Evolutionary conservation across 371 early-diverging fungal species (phyloP).

Genomic region (Mucor lusitanicus): DNA sequence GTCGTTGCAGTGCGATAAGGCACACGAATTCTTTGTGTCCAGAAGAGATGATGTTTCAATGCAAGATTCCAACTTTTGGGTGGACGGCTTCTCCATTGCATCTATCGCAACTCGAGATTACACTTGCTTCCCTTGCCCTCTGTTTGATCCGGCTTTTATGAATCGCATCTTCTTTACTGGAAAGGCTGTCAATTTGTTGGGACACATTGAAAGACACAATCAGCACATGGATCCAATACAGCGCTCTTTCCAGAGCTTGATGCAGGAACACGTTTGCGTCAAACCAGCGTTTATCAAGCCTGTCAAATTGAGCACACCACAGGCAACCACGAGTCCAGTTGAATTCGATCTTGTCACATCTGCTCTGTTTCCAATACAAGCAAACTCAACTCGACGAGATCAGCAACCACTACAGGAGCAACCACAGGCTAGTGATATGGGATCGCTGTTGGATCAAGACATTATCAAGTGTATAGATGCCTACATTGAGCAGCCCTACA

Average conservation of each 20-base stretch:
- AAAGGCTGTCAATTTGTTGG: constrained; percentile 32
- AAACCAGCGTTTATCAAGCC: constrained; percentile 7
- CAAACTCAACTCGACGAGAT: neutral
- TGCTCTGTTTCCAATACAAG: neutral
- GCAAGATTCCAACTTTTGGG: constrained; percentile 26
- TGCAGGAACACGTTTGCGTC: neutral
- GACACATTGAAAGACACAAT: constrained; percentile 7
- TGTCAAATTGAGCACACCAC: neutral
- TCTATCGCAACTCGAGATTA: neutral
- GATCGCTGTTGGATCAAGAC: constrained; percentile 21
- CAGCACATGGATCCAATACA: neutral
- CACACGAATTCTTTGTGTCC: constrained; percentile 37
- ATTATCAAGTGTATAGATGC: constrained; percentile 11
- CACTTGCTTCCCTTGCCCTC: constrained; percentile 22
- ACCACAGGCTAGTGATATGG: neutral
- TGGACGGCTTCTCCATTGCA: constrained; percentile 18
- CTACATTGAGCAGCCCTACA: constrained; percentile 25
- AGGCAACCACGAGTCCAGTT: neutral
- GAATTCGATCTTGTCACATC: constrained; percentile 6
- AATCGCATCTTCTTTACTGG: constrained; percentile 35
- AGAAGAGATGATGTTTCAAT: constrained; percentile 13
- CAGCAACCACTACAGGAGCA: neutral
- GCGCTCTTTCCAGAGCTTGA: neutral
- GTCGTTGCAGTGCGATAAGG: constrained; percentile 25
- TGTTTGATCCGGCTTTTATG: constrained; percentile 25